Base-by-base conservation (phyloP, 2,329 filamentous ascomycete genomes). In the Ophiostoma populinum region DNA sequence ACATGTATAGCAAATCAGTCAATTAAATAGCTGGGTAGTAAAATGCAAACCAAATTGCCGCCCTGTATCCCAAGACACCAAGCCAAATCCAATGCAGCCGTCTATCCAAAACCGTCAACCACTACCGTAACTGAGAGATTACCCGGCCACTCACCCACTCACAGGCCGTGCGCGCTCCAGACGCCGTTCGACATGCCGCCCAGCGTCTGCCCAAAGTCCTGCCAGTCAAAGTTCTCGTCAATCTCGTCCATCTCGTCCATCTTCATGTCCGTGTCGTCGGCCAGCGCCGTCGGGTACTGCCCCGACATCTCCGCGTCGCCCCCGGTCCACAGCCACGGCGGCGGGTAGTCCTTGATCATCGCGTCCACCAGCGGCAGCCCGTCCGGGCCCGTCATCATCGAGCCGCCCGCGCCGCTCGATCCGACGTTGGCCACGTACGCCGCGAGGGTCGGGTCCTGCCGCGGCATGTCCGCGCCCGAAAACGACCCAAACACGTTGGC, bases 271-370 rank as follows among this genome's bases (percentile, higher is more conserved):
- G 45, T 32, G 11, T 52, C 52, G 18, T 54, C 51, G 1, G 27
- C 25, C 16, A 38, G 39, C 29, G 35, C 40, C 36, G 30, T 42
- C 39, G 40, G 47, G 25, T 32, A 35, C 24, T 35, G 40, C 15
- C 20, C 20, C 7, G 26, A 1, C 7, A 19, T 30, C 18, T 19
- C 24, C 7, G 31, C 12, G 10, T 12, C 18, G 15, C 55, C 55
- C 10, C 54, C 55, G 2, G 63, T 62, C 30, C 69, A 71, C 43
- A 69, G 56, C 43, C 69, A 71, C 32, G 67, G 65, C 6, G 69
- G 62, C 2, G 67, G 59, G 9, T 62, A 63, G 17, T 58, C 58
- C 3, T 57, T 56, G 16, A 44, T 56, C 1, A 54, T 67, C 5
- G 62, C 65, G 4, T 69, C 44, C 5, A 47, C 34, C 3, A 48